Percentiles rank a stretch among this genome's conserved stretches.
Evolutionary conservation across 2,329 filamentous ascomycete genomes (phyloP).

Genomic region (Cercospora sp.): DNA sequence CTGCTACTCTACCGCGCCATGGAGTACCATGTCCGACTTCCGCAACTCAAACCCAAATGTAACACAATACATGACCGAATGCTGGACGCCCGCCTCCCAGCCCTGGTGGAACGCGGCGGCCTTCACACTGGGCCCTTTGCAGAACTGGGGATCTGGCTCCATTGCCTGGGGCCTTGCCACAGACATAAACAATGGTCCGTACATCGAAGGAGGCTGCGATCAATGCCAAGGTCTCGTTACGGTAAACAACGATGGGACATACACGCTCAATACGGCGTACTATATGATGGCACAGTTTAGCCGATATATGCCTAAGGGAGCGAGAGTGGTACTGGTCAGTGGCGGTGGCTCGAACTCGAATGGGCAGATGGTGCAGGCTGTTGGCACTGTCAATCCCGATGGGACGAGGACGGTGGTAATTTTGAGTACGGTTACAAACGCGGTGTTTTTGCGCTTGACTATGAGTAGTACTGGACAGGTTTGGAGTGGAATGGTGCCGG

Average conservation of each 20-base stretch:
- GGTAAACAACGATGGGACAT: slow-evolving; percentile 19
- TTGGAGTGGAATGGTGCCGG: slow-evolving; percentile 24
- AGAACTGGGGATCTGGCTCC: slow-evolving; percentile 27
- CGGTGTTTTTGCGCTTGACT: slow-evolving; percentile 20
- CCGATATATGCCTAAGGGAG: slow-evolving; percentile 23
- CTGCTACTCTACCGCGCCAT: slow-evolving; percentile 24
- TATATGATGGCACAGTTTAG: slow-evolving; percentile 29
- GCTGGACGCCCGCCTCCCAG: slow-evolving; percentile 23
- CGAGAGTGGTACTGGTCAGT: slow-evolving; percentile 15
- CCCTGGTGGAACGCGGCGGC: slow-evolving; percentile 24
- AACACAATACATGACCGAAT: slow-evolving; percentile 29
- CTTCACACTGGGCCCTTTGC: slow-evolving; percentile 27
- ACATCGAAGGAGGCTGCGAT: slow-evolving; percentile 21
- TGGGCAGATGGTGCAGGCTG: slow-evolving; percentile 17
- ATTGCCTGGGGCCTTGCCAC: slow-evolving; percentile 27
- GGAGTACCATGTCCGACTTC: slow-evolving; percentile 25
- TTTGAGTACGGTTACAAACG: slow-evolving; percentile 16
- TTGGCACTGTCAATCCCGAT: slow-evolving; percentile 25
- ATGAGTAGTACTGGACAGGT: slow-evolving; percentile 18
- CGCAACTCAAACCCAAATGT: slow-evolving; percentile 19
- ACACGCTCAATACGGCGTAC: slow-evolving; percentile 25
- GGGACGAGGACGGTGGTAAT: slow-evolving; percentile 25
- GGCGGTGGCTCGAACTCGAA: slow-evolving; percentile 11
- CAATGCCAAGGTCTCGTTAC: slow-evolving; percentile 24
- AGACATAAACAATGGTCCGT: slow-evolving; percentile 21